Percentiles rank a stretch among this genome's conserved stretches.
Conservation (phyloP, 1,139 yeast species). For the Debaryomyces sp. region DNA sequence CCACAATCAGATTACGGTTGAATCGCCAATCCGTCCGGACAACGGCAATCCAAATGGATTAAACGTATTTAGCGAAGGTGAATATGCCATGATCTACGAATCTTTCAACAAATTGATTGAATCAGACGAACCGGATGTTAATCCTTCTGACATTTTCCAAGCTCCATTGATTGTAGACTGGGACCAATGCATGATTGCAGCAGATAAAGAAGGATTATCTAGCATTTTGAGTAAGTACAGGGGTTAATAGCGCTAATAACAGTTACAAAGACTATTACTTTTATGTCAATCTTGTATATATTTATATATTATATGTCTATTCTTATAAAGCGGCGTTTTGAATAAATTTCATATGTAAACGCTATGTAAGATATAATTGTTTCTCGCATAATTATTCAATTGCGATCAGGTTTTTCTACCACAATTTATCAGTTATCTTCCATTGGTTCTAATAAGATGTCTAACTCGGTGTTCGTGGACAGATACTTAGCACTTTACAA, state of each 20-base stretch:
- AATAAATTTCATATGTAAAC: not conserved
- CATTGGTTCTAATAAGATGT: not conserved
- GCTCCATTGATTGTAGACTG: slow-evolving; percentile 52
- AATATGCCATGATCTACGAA: slow-evolving; percentile 43
- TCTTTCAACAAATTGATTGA: slow-evolving; percentile 37
- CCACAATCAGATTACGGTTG: slow-evolving; percentile 27
- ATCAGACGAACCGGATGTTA: slow-evolving; percentile 26
- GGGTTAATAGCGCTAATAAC: slow-evolving; percentile 1
- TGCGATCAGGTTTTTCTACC: not conserved
- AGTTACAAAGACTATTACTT: not conserved
- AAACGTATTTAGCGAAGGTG: slow-evolving; percentile 41
- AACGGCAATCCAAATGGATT: slow-evolving; percentile 20
- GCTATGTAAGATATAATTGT: too few species aligned
- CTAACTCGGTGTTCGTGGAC: not conserved
- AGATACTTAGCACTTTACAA: slow-evolving; percentile 51
- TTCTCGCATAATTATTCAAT: not conserved
- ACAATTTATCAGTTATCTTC: not conserved
- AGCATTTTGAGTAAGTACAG: slow-evolving; percentile 35
- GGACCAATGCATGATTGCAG: slow-evolving; percentile 50
- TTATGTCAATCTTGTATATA: not conserved
- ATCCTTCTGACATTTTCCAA: slow-evolving; percentile 38
- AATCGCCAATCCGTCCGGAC: slow-evolving; percentile 29
- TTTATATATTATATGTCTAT: not conserved
- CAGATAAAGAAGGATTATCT: slow-evolving; percentile 37
- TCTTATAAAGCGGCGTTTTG: not conserved